A percentile compares a stretch with the other conserved stretches of the same genome.
These are phyloP conservation scores for Phytophthora palmivora DNA, from an alignment of 352 stramenopile genomes.

Conservation along the genomic window DNA sequence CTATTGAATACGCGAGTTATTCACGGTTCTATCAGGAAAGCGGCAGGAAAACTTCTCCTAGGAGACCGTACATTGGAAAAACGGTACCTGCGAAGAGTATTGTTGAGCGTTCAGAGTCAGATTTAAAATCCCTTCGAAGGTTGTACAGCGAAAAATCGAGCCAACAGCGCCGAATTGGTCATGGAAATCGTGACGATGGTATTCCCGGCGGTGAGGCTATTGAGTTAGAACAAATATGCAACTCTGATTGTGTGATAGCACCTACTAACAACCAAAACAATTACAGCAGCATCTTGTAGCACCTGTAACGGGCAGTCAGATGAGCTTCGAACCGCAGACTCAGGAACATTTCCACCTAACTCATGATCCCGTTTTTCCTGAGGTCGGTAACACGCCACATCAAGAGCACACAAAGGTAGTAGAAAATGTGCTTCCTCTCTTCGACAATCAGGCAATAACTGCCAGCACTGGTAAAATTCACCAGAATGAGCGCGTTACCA, in stretches of 20 bases:
- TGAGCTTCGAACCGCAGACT: not conserved
- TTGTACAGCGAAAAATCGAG: not conserved
- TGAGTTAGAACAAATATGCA: not conserved
- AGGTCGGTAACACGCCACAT: not conserved
- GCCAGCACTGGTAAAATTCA: not conserved
- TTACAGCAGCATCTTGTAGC: not conserved
- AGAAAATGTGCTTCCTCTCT: conserved; percentile 29
- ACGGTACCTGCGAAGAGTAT: not conserved
- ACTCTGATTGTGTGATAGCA: too few relatives aligned
- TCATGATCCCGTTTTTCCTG: not conserved
- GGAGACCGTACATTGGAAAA: not conserved
- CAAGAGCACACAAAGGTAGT: not conserved
- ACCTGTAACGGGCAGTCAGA: not conserved
- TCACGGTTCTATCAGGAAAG: conserved; percentile 18
- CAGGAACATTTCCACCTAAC: not conserved
- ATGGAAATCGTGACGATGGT: not conserved
- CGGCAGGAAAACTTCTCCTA: not conserved
- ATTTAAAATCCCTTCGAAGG: not conserved
- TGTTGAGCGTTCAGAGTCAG: not conserved
- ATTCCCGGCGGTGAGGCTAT: not conserved
- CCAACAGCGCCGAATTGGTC: not conserved
- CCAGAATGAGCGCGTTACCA: not conserved
- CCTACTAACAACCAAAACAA: not conserved
- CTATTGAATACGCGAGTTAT: conserved; percentile 34
- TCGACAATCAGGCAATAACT: conserved; percentile 23